phyloP scores from a whole-genome alignment of 2,329 filamentous ascomycete species.

The Diaporthe ilicicola region DNA sequence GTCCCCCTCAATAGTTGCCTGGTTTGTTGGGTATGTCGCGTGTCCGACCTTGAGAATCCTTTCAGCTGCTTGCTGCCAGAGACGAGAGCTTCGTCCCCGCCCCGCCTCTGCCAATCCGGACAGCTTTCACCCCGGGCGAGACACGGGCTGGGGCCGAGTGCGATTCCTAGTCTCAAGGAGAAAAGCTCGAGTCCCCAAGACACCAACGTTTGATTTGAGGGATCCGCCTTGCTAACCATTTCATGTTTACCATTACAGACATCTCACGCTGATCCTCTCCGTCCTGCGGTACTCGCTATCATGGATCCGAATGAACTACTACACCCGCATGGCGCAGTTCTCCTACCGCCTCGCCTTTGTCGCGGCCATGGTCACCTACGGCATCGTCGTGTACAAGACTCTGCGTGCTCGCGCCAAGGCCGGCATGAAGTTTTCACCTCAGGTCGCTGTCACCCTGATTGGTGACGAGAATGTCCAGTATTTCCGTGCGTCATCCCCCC shows the following conservation, averaged over 20 bases:
- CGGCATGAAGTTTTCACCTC: conserved; percentile 66
- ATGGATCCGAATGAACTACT: conserved; percentile 89
- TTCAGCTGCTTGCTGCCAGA: conserved; percentile 29
- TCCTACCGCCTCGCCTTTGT: conserved; percentile 92
- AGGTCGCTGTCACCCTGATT: conserved; percentile 71
- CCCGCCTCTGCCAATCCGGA: neutral
- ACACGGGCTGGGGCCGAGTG: neutral
- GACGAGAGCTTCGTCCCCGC: conserved; percentile 18
- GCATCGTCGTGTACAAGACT: conserved; percentile 98
- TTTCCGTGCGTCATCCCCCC: conserved; percentile 70
- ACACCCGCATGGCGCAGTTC: conserved; percentile 78
- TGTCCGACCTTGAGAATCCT: conserved; percentile 30
- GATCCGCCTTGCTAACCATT: conserved; percentile 20
- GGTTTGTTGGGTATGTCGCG: conserved; percentile 79
- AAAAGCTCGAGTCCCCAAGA: conserved; percentile 27
- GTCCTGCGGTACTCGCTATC: conserved; percentile 86
- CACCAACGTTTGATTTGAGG: conserved; percentile 2
- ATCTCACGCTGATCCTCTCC: conserved; percentile 84
- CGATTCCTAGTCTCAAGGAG: neutral
- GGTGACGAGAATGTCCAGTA: conserved; percentile 98
- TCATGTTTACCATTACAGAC: conserved; percentile 59
- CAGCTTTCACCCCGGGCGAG: neutral
- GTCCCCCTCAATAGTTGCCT: conserved; percentile 65
- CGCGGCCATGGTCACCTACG: conserved; percentile 90
- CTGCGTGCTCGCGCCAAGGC: conserved; percentile 85